These are phyloP conservation scores for Dipodascus geniculatus DNA, from an alignment of 805 yeast genomes.

Conservation along the genomic window DNA sequence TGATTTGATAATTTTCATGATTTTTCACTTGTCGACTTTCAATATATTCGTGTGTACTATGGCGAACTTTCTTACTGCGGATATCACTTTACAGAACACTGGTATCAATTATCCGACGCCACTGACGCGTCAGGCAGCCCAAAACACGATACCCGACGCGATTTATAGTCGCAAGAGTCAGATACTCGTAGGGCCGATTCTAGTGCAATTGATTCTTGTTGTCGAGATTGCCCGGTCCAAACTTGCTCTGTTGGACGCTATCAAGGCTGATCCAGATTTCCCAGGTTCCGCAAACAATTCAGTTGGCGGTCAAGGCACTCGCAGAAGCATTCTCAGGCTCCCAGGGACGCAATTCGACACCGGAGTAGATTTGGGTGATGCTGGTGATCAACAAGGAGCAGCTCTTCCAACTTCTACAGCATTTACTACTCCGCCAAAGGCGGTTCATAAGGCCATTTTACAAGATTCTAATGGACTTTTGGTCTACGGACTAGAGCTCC, in stretches of 20 bases:
- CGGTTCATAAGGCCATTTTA: constrained; percentile 8
- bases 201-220: constrained; percentile 15
- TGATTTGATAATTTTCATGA: background rate
- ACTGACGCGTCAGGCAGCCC: background rate
- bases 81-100: background rate
- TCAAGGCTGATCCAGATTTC: constrained; percentile 6
- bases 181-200: constrained; percentile 9
- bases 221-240: constrained; percentile 19
- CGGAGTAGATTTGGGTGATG: background rate
- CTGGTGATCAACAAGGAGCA: background rate
- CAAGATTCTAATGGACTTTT: constrained; percentile 12
- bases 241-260: constrained; percentile 19
- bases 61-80: background rate
- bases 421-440: background rate
- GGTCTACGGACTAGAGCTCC: constrained; percentile 6
- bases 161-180: background rate
- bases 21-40: no score
- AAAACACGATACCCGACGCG: background rate
- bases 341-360: background rate
- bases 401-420: background rate
- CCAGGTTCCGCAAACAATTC: constrained; percentile 3
- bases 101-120: background rate
- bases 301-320: background rate
- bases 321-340: constrained; percentile 2
- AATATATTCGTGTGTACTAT: no score